phyloP scores from a whole-genome alignment of 106 monocot genomes.

The Allium cepa region DNA sequence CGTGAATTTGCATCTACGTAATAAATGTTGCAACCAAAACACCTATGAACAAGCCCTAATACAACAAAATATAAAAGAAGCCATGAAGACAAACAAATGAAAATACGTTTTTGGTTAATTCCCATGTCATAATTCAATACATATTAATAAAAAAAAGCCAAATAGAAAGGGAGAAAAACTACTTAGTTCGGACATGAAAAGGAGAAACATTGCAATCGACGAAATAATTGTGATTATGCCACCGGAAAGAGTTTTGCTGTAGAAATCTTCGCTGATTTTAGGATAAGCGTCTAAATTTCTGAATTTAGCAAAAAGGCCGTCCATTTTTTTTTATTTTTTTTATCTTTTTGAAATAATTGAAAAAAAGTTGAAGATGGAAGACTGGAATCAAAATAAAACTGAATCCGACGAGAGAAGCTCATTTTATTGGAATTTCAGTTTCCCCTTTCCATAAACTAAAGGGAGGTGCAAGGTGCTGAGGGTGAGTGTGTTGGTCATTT shows the following conservation, averaged over 20 bases:
- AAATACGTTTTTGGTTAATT: background rate
- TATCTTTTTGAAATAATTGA: background rate
- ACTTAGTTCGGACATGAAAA: slow-evolving; percentile 92
- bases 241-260: slow-evolving; percentile 81
- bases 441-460: no score
- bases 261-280: slow-evolving; percentile 90
- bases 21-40: background rate
- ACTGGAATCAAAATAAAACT: background rate
- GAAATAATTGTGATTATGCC: slow-evolving; percentile 78
- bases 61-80: background rate
- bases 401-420: no score
- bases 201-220: slow-evolving; percentile 71
- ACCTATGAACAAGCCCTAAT: background rate
- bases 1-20: no score
- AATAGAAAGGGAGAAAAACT: background rate
- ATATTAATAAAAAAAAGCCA: background rate
- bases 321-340: slow-evolving; percentile 19
- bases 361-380: background rate
- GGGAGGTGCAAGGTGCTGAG: no score
- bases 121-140: slow-evolving; percentile 1
- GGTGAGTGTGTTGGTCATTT: no score
- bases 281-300: slow-evolving; percentile 73
- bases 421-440: no score
- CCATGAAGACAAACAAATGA: background rate
- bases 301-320: slow-evolving; percentile 58